Evolutionary conservation across 805 yeast genomes (phyloP).

Genomic region (Jamesozyma hellenica): DNA sequence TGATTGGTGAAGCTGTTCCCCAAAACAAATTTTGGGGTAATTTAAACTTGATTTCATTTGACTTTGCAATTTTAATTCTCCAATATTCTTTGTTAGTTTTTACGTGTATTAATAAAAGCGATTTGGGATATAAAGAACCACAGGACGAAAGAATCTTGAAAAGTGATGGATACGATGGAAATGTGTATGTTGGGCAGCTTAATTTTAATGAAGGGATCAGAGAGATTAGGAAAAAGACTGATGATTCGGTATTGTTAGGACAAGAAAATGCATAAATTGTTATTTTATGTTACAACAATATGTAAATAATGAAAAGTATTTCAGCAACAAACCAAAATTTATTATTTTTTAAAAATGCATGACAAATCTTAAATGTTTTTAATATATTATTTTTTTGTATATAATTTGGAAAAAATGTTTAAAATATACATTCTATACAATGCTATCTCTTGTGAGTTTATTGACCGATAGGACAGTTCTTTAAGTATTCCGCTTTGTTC

Average conservation of each 20-base stretch:
- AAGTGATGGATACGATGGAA: slow-evolving; percentile 40
- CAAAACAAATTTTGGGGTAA: slow-evolving; percentile 27
- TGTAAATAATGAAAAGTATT: too few relatives aligned
- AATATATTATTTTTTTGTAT: slow-evolving; percentile 1
- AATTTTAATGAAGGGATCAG: slow-evolving; percentile 19
- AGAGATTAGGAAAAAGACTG: too few relatives aligned
- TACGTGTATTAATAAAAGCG: slow-evolving; percentile 22
- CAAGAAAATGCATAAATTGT: too few relatives aligned
- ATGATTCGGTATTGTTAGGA: too few relatives aligned
- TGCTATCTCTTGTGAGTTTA: slow-evolving; percentile 12
- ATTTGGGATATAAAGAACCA: slow-evolving; percentile 11
- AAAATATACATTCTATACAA: neutral
- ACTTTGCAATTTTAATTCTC: slow-evolving; percentile 22
- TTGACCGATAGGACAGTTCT: slow-evolving; percentile 67
- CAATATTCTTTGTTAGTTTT: slow-evolving; percentile 18
- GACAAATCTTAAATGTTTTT: too few relatives aligned
- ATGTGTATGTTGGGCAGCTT: slow-evolving; percentile 29
- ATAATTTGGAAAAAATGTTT: neutral
- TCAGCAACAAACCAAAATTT: too few relatives aligned
- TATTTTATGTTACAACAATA: too few relatives aligned
- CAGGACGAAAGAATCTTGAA: slow-evolving; percentile 6
- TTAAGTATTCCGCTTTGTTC: slow-evolving; percentile 72
- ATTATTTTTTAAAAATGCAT: too few relatives aligned
- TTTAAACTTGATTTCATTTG: slow-evolving; percentile 21
- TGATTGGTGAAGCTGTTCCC: slow-evolving; percentile 39